Evolutionary conservation across 331 rosid genomes (phyloP), one percentile per base, ranked within the genome.

Genomic region (Erythrophleum ivorense): DNA sequence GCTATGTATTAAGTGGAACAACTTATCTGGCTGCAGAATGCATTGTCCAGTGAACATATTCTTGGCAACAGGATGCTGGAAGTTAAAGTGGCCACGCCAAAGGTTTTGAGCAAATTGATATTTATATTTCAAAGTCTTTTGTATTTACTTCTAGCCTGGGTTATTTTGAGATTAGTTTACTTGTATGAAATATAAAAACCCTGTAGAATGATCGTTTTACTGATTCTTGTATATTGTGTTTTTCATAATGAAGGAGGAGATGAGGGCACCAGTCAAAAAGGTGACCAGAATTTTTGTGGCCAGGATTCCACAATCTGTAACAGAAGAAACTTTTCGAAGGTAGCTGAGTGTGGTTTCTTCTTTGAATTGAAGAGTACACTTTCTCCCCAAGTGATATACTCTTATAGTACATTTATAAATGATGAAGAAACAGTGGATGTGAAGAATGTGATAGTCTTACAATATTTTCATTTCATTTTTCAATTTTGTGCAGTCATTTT

Each of bases 21-120:
- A 69, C 41, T 40, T 83, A 24, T 87, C 58, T 82, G 53, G 69
- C 77, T 81, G 77, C 92, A 96, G 99, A 85, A 71, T 71, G 98
- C 87, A 79, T 85, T 89, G 75, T 90, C 97, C 46, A 84, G 89
- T 45, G 99, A 96, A 85, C 99, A 94, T 79, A 82, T 83, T 80
- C 98, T 96, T 83, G 97, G 98, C 38, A 91, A 92, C 81, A 85
- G 99, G 87, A 94, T 88, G 81, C 87, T 96, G 86, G 98, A 96
- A 91, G 97, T 96, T 79, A 96, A 94, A 94, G 94, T 96, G 78
- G 99, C 99, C 43, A 96, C 99, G 0, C 99, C 99, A 15, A 96
- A 96, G 97, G 99, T 96, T 83, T 31, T 62, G 36, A 41, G 15
- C 57, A 41, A 78, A 31, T 21, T 29, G 72, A 33, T 73, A 10